Conservation (phyloP, 768 basidiomycete species). For the Panaeolus papilionaceus region DNA sequence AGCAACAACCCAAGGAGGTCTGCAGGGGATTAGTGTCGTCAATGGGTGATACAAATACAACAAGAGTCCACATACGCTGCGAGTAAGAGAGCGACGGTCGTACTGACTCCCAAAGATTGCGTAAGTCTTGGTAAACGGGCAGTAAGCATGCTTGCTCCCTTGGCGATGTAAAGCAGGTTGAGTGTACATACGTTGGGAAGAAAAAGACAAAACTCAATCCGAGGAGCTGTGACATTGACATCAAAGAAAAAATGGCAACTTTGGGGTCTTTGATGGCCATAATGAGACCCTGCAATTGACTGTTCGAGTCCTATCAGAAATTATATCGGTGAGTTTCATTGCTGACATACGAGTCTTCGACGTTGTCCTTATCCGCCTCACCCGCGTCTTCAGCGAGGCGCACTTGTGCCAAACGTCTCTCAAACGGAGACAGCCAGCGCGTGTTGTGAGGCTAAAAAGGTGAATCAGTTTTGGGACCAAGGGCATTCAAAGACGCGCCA, state of each 20-base stretch:
- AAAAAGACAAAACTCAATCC: constrained; percentile 68
- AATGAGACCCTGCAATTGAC: constrained; percentile 56
- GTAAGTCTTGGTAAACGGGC: constrained; percentile 46
- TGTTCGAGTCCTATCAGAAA: constrained; percentile 26
- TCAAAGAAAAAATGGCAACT: constrained; percentile 58
- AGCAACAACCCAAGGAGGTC: constrained; percentile 70
- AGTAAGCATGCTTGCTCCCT: background rate
- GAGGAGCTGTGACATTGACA: constrained; percentile 54
- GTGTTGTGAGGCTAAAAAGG: constrained; percentile 62
- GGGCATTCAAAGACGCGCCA: constrained; percentile 21
- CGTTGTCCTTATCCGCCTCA: constrained; percentile 68
- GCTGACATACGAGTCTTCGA: constrained; percentile 57
- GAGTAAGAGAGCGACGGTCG: constrained; percentile 61
- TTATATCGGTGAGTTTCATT: too few species aligned
- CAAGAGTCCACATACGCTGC: constrained; percentile 51
- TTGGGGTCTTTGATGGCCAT: constrained; percentile 63
- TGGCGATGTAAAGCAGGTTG: background rate
- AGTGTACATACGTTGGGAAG: constrained; percentile 49
- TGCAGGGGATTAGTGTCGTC: constrained; percentile 26
- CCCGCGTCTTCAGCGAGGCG: constrained; percentile 73
- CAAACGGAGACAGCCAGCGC: constrained; percentile 55
- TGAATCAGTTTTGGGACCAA: background rate
- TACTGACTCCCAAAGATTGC: constrained; percentile 63
- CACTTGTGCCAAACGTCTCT: constrained; percentile 65
- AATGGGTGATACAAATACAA: background rate